Evolutionary conservation across 2,329 filamentous ascomycete species (phyloP).

Genomic region (Penicillium frequentans): DNA sequence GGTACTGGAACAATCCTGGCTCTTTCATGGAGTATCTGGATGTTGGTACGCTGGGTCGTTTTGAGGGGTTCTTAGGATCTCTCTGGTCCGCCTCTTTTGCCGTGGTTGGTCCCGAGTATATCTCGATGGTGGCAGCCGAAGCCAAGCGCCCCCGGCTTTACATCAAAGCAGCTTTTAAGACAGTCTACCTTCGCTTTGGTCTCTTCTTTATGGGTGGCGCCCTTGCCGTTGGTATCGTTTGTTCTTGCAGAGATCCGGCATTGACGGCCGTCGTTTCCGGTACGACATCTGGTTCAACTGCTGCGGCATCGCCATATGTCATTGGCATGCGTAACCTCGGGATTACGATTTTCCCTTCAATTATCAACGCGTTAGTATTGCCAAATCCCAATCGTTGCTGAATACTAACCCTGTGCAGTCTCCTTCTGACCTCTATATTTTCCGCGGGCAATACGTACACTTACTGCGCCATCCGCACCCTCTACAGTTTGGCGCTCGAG

Average conservation of each 20-base stretch:
- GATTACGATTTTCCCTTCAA: constrained; percentile 55
- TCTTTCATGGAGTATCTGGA: constrained; percentile 66
- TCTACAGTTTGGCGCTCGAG: constrained; percentile 56
- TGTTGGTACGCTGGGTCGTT: constrained; percentile 60
- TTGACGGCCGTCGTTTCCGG: constrained; percentile 14
- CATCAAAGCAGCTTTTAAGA: constrained; percentile 72
- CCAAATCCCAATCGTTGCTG: not conserved
- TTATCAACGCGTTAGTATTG: constrained; percentile 53
- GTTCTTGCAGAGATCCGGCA: constrained; percentile 61
- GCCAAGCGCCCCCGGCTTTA: constrained; percentile 66
- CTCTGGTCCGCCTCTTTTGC: constrained; percentile 68
- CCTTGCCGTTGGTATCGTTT: constrained; percentile 67
- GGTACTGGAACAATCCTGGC: constrained; percentile 61
- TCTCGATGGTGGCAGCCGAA: constrained; percentile 63
- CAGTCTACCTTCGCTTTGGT: constrained; percentile 74
- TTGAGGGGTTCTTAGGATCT: constrained; percentile 61
- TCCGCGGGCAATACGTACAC: constrained; percentile 58
- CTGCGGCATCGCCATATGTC: constrained; percentile 62
- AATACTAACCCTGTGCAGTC: constrained; percentile 7
- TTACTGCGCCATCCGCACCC: constrained; percentile 54
- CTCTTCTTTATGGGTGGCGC: constrained; percentile 73
- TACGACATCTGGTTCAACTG: constrained; percentile 27
- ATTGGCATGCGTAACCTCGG: constrained; percentile 61
- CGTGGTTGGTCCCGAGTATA: constrained; percentile 65
- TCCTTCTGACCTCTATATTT: constrained; percentile 56